These are phyloP conservation scores for Arxiozyma slooffiae DNA, from an alignment of 1,139 yeast species.

Conservation along the genomic window DNA sequence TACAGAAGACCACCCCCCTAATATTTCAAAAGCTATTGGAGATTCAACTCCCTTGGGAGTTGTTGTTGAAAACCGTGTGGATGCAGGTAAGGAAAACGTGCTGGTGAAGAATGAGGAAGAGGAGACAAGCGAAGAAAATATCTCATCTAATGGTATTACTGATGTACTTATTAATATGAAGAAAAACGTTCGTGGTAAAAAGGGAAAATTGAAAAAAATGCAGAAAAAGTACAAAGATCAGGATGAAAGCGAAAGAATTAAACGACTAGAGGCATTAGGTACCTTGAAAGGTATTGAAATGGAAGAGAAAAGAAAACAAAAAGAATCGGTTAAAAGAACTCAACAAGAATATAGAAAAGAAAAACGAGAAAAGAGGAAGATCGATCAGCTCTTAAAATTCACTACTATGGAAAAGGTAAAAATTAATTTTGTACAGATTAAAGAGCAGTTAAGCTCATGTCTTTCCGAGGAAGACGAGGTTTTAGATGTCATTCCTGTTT, in stretches of 20 bases:
- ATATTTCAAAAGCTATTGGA: neutral
- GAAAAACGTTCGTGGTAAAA: conserved; percentile 64
- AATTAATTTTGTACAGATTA: conserved; percentile 28
- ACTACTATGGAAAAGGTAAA: conserved; percentile 29
- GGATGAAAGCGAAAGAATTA: conserved; percentile 74
- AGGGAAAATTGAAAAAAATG: conserved; percentile 72
- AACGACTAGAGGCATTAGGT: conserved; percentile 75
- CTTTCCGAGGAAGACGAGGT: conserved; percentile 34
- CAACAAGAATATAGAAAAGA: conserved; percentile 32
- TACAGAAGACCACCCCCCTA: neutral
- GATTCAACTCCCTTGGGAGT: conserved; percentile 2
- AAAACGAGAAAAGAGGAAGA: conserved; percentile 41
- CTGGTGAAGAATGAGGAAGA: neutral
- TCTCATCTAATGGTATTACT: conserved; percentile 13
- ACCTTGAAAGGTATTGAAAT: conserved; percentile 60
- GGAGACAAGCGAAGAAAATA: conserved; percentile 3
- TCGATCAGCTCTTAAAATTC: conserved; percentile 43
- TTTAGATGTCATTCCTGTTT: conserved; percentile 67
- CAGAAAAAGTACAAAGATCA: conserved; percentile 79
- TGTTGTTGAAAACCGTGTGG: neutral
- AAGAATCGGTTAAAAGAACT: conserved; percentile 31
- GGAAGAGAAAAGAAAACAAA: conserved; percentile 33
- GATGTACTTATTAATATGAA: conserved; percentile 18
- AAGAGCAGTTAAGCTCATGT: conserved; percentile 34
- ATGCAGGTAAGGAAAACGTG: neutral